A percentile compares a stretch with the other conserved stretches of the same genome.
phyloP scores from a whole-genome alignment of 768 basidiomycete genomes.

The Amanita phalloides region DNA sequence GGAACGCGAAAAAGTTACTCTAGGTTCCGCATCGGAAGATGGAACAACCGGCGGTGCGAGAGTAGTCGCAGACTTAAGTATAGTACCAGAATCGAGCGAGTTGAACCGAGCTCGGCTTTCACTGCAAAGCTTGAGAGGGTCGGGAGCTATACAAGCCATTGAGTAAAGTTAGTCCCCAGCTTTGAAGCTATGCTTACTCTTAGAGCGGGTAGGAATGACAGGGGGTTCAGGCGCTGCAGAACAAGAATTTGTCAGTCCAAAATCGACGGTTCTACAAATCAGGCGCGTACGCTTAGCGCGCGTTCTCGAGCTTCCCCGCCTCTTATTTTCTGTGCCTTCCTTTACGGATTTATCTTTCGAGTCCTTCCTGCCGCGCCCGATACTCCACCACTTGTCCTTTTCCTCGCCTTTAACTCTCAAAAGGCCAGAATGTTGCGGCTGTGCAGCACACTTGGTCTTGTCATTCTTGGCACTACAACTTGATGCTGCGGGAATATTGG shows the following conservation, averaged over 20 bases:
- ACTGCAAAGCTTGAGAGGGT: constrained; percentile 25
- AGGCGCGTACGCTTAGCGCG: constrained; percentile 32
- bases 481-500: constrained; percentile 33
- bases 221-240: constrained; percentile 26
- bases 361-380: constrained; percentile 65
- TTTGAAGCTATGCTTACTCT: constrained; percentile 18
- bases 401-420: constrained; percentile 27
- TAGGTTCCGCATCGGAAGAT: constrained; percentile 8
- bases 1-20: too few relatives aligned
- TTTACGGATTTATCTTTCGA: constrained; percentile 52
- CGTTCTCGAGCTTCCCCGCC: constrained; percentile 9
- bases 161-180: neutral
- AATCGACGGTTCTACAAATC: neutral
- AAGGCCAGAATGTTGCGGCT: constrained; percentile 18
- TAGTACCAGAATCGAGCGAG: constrained; percentile 39
- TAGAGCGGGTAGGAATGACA: constrained; percentile 22
- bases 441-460: constrained; percentile 12
- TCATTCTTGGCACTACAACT: neutral
- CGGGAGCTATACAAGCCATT: constrained; percentile 27
- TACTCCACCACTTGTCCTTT: constrained; percentile 74
- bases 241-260: neutral
- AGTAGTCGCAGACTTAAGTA: constrained; percentile 23
- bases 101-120: constrained; percentile 45
- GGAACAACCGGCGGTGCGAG: constrained; percentile 14
- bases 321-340: constrained; percentile 26